These are phyloP conservation scores for Aotearoamyces nothofagi DNA, from an alignment of 2,329 filamentous ascomycete species.

Conservation along the genomic window DNA sequence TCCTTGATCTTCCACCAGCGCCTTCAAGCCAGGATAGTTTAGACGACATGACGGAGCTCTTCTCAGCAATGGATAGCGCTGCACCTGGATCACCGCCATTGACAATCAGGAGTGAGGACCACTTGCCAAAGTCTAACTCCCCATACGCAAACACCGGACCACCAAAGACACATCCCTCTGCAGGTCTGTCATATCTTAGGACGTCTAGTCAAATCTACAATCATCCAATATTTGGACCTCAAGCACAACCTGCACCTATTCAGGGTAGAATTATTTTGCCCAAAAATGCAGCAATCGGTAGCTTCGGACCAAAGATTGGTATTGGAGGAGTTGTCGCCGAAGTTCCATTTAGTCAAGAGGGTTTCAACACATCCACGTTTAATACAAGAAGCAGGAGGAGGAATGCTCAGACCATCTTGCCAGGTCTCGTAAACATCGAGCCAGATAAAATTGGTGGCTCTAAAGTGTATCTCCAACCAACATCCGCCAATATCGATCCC, in stretches of 20 bases:
- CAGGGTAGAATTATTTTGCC: slow-evolving; percentile 40
- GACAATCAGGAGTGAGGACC: slow-evolving; percentile 2
- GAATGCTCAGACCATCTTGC: slow-evolving; percentile 1
- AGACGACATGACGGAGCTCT: slow-evolving; percentile 2
- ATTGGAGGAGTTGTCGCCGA: slow-evolving; percentile 18
- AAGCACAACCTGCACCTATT: slow-evolving; percentile 32
- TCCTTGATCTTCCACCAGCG: slow-evolving; percentile 36
- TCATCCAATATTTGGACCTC: slow-evolving; percentile 45
- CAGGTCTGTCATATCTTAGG: slow-evolving; percentile 45
- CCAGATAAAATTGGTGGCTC: slow-evolving; percentile 15
- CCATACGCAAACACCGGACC: slow-evolving; percentile 31
- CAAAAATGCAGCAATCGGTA: slow-evolving; percentile 20
- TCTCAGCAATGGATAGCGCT: neutral
- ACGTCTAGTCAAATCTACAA: slow-evolving; percentile 38
- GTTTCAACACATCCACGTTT: slow-evolving; percentile 5
- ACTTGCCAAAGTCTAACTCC: slow-evolving; percentile 13
- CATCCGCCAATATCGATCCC: slow-evolving; percentile 14
- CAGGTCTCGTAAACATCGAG: slow-evolving; percentile 13
- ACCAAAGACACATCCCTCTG: slow-evolving; percentile 48
- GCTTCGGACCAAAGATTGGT: slow-evolving; percentile 11
- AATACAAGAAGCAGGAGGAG: slow-evolving; percentile 1
- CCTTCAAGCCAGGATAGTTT: slow-evolving; percentile 4
- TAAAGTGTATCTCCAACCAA: slow-evolving; percentile 16
- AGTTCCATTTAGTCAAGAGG: slow-evolving; percentile 6
- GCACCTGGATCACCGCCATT: slow-evolving; percentile 3